Percentiles rank a stretch among this genome's conserved stretches.
These are phyloP conservation scores for Nigrograna mackinnonii DNA, from an alignment of 2,329 filamentous ascomycete species.

Conservation along the genomic window DNA sequence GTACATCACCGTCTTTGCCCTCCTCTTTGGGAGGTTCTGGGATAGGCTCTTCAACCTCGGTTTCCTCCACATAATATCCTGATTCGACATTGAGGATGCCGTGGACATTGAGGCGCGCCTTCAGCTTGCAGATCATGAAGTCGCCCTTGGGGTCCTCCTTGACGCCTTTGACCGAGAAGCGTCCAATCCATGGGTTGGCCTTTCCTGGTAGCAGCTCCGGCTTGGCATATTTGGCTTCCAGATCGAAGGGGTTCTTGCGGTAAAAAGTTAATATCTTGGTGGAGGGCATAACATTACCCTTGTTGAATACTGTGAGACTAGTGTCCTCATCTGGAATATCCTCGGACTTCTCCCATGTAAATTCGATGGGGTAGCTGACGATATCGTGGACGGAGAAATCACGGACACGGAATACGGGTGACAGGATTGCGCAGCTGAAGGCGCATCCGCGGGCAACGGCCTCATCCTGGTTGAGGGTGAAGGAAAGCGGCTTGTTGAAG, in stretches of 20 bases:
- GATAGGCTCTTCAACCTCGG: constrained; percentile 93
- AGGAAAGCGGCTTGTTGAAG: constrained; percentile 91
- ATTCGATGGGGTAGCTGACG: constrained; percentile 97
- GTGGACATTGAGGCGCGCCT: constrained; percentile 95
- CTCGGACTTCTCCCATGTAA: constrained; percentile 97
- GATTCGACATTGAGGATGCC: constrained; percentile 95
- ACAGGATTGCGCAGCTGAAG: constrained; percentile 96
- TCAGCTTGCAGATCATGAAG: constrained; percentile 99
- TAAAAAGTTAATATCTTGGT: constrained; percentile 99
- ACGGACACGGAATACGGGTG: constrained; percentile 95
- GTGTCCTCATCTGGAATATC: constrained; percentile 99
- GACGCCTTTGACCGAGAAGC: constrained; percentile 97
- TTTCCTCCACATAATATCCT: constrained; percentile 97
- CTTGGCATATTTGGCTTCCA: constrained; percentile 92
- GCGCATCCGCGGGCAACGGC: constrained; percentile 93
- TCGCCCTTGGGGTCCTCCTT: constrained; percentile 92
- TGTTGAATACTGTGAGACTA: constrained; percentile 95
- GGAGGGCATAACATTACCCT: constrained; percentile 93
- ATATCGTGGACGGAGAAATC: constrained; percentile 98
- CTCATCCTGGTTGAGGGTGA: constrained; percentile 98
- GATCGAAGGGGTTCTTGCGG: constrained; percentile 94
- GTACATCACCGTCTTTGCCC: constrained; percentile 71
- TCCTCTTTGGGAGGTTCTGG: constrained; percentile 65
- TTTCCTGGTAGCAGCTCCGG: constrained; percentile 86
- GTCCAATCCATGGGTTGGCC: constrained; percentile 91